Evolutionary conservation across 352 stramenopile species (phyloP), one percentile per base, ranked within the genome.

Genomic region (Phytophthora hybrid): DNA sequence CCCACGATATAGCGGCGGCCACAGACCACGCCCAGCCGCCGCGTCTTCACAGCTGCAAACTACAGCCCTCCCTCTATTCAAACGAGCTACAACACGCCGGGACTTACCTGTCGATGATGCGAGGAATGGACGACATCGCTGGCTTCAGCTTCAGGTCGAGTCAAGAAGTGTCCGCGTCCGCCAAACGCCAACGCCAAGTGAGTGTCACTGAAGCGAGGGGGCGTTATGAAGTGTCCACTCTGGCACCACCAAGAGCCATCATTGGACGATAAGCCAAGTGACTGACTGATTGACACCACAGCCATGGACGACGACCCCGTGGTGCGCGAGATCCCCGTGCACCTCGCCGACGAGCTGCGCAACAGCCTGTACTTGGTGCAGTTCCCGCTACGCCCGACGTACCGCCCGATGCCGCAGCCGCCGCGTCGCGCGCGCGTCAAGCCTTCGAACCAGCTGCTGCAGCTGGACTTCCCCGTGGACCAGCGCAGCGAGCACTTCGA

Each of bases 251-350:
- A 66, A 47, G 49, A 77, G 70, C 52, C 46, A 74, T 76, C 34
- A 41, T 13, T 82, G 71, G 71, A 76, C 65, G 55, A 66, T 68
- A 71, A 62, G 16, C 61, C 23, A 26, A 26, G 23, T 26, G 23
- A 26, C 23, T 1, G 23, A 26, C 23, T 26, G 23, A 26, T 3
- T 1, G 23, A 26, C 23, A 26, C 23, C 23, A 26, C 23, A 26
- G 13, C 41, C 16, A 74, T 76, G 75, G 74, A 86, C 47, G 88
- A 94, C 56, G 89, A 96, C 75, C 89, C 89, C 46, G 77, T 96
- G 34, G 87, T 96, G 68, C 85, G 80, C 55, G 89, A 96, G 78
- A 93, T 96, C 66, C 87, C 89, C 44, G 87, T 96, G 72, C 89
- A 96, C 73, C 83, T 96, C 39, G 84, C 85, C 4, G 84, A 94